These are phyloP conservation scores for Nicotiana undulata DNA, from an alignment of 257 asterid genomes.

Conservation along the genomic window DNA sequence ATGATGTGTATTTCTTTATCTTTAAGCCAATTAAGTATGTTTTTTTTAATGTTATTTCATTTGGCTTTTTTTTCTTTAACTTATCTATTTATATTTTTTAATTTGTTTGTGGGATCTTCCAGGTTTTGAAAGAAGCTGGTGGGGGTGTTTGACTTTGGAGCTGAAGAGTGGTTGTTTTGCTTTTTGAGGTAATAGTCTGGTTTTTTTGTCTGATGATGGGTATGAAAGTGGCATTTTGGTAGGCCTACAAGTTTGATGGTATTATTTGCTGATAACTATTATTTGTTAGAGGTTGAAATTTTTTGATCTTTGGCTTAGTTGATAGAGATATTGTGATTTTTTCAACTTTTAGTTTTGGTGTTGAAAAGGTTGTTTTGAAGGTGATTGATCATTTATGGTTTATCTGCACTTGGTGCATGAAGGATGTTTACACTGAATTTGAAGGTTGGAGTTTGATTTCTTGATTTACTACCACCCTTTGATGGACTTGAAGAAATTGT, in stretches of 20 bases:
- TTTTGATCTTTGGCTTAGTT: conserved; percentile 9
- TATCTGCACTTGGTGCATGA: conserved; percentile 12
- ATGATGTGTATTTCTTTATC: conserved; percentile 3
- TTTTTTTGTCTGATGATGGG: conserved; percentile 12
- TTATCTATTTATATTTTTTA: not conserved
- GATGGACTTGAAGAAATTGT: conserved; percentile 18
- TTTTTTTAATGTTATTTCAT: not conserved
- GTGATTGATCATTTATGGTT: not conserved
- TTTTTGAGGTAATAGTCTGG: conserved; percentile 10
- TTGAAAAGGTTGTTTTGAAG: not conserved
- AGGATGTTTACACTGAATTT: conserved; percentile 20
- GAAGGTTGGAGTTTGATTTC: conserved; percentile 29
- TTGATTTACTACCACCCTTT: conserved; percentile 21
- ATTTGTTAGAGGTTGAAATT: conserved; percentile 12
- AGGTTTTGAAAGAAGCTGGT: not conserved
- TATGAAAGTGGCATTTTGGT: conserved; percentile 10
- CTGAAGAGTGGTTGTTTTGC: conserved; percentile 24
- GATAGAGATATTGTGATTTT: not conserved
- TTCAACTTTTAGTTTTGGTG: not conserved
- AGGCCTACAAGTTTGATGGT: conserved; percentile 10
- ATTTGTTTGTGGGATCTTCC: conserved; percentile 5
- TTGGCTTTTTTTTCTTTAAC: not conserved
- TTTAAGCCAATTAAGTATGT: not conserved
- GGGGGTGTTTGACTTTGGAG: conserved; percentile 48
- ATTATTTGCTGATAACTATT: not conserved